Conservation (phyloP, 768 basidiomycete genomes). For the Leccinellum luteum region DNA sequence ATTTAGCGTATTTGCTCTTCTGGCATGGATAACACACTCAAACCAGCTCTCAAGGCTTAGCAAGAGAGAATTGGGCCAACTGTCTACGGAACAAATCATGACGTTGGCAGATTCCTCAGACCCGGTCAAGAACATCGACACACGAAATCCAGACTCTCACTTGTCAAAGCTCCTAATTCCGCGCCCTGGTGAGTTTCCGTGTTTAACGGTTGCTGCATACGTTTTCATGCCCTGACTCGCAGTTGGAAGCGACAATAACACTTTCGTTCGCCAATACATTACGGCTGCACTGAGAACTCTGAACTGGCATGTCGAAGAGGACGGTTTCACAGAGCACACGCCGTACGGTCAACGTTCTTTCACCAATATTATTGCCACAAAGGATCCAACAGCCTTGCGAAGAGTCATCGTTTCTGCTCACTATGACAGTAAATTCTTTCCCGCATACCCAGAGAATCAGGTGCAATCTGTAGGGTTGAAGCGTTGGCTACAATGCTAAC, state of each 20-base stretch:
- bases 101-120: conserved; percentile 56
- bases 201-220: neutral
- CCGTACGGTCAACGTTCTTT: conserved; percentile 81
- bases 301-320: conserved; percentile 87
- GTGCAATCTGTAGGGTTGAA: conserved; percentile 37
- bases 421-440: conserved; percentile 89
- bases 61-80: conserved; percentile 36
- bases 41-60: conserved; percentile 33
- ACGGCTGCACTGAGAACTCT: conserved; percentile 64
- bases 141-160: conserved; percentile 62
- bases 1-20: conserved; percentile 13
- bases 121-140: conserved; percentile 67
- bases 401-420: conserved; percentile 90
- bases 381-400: conserved; percentile 79
- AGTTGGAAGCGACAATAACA: conserved; percentile 78
- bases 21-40: conserved; percentile 24
- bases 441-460: conserved; percentile 67
- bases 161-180: conserved; percentile 86
- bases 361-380: conserved; percentile 92
- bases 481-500: conserved; percentile 9
- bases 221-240: neutral
- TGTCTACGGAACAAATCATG: conserved; percentile 52
- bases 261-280: conserved; percentile 80
- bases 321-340: conserved; percentile 74
- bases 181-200: conserved; percentile 58